Base-by-base conservation (phyloP, 2,329 filamentous ascomycete genomes). In the Alternaria consortialis region DNA sequence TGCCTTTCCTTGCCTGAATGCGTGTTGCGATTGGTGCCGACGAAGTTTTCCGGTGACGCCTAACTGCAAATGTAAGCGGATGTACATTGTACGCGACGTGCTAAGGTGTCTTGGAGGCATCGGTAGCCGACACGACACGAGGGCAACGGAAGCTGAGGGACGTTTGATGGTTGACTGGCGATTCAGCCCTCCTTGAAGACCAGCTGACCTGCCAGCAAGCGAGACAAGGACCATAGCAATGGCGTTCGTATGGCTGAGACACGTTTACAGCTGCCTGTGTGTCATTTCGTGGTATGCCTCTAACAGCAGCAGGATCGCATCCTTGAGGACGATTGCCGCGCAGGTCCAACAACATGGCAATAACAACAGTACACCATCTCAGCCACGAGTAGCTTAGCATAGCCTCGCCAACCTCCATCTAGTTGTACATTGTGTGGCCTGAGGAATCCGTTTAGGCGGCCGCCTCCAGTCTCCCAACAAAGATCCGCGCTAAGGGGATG, bases 1-100 rank as follows among this genome's bases (percentile, higher is more conserved):
- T 54, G 63, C 53, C 57, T 40, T 58, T 50, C 44, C 20, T 36
- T 50, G 46, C 31, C 23, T 48, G 46, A 20, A n/a, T 61, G 56
- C 47, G 53, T 32, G 44, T 68, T 59, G 56, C 51, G 51, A 43
- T 52, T 40, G 34, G 34, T 40, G 17, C 32, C 20, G 32, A n/a
- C 20, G 7, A 50, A 32, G 8, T 62, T 67, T 69, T 67, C 63
- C 62, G 67, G 67, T 66, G 66, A 71, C 65, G 65, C 68, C 67
- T 56, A 37, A 47, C 56, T 43, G 43, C 53, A 61, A 52, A 29
- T 52, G 44, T 53, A 47, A 31, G 43, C 53, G 59, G 42, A 52
- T 63, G 58, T 50, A 47, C 50, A 52, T 50, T 62, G 32, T 55
- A 57, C 50, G 42, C 37, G 59, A 52, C 37, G 27, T 55, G 54